Evolutionary conservation across 495 filamentous ascomycete genomes (phyloP), one percentile per base, ranked within the genome.

Genomic region (Neohortaea acidophila): DNA sequence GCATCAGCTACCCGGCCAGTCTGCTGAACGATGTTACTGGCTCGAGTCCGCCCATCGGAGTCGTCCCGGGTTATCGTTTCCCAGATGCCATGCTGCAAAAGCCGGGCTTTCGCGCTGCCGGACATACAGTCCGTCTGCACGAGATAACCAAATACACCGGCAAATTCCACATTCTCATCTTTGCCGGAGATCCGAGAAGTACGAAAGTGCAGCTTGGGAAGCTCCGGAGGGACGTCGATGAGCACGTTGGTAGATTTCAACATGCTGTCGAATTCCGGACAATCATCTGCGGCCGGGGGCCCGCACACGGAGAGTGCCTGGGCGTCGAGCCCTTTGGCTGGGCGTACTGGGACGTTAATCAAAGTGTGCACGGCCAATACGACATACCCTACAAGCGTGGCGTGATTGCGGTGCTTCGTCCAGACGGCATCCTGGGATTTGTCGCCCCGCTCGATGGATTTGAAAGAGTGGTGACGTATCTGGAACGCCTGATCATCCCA

Each of bases 291-390:
- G 36, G 36, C 10, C 13, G 11, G 2, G 36, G 24, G 4, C 21
- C 9, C 13, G 38, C 29, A 9, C 33, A 33, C 21, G 38, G 33
- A 22, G 38, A 41, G n/a, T 21, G 33, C 21, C 38, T 41, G 2
- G 38, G 27, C 8, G 19, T 41, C 7, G n/a, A 7, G 21, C 38
- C n/a, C 5, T 41, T 33, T 18, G 38, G 27, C 8, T 7, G 19
- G 10, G 38, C 38, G 19, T 33, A 41, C 20, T 41, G 38, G 38
- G 38, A 33, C 20, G 23, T 23, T 6, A 21, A 32, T 19, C 29
- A 29, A 4, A 15, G 21, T 4, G 38, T 21, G 8, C 38, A 33
- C 21, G 10, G 13, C 4, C 18, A 11, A 12, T 23, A 41, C 17
- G 14, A 14, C 4, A 20, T 33, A 5, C n/a, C n/a, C 9, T 7